Evolutionary conservation across 164 flowering plant species (phyloP), one percentile per base, ranked within the genome.

Genomic region (Tetracentron sinense): DNA sequence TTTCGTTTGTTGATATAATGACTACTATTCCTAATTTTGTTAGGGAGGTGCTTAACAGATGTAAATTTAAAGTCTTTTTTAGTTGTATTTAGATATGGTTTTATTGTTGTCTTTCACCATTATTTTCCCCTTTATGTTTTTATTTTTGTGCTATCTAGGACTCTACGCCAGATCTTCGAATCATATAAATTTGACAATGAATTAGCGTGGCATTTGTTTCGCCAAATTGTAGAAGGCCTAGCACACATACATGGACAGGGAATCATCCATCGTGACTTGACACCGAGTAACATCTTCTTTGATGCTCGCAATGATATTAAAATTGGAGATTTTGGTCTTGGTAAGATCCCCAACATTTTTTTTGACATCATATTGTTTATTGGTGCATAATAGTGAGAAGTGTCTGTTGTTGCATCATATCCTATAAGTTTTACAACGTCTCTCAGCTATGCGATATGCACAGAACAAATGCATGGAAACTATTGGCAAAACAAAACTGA

Each of bases 301-400:
- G 98, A 86, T 85, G 92, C 96, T 60, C 96, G 96, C 42, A 82
- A 79, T 79, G 98, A 94, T 69, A 80, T 94, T 56, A 94, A 94
- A 78, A 94, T 94, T 75, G 98, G 98, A 29, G 98, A 94, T 76
- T 94, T 94, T 77, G 98, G 98, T 69, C 92, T 94, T 54, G 98
- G 98, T 94, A 86, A 79, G 83, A 69, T 73, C 16, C n/a, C n/a
- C n/a, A n/a, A n/a, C n/a, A n/a, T n/a, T n/a, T n/a, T n/a, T n/a
- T n/a, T n/a, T n/a, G n/a, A n/a, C n/a, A n/a, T n/a, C n/a, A n/a
- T n/a, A n/a, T n/a, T n/a, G n/a, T n/a, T n/a, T n/a, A n/a, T n/a
- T n/a, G n/a, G n/a, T n/a, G n/a, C n/a, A n/a, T n/a, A n/a, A n/a
- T n/a, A n/a, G n/a, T n/a, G n/a, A n/a, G n/a, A n/a, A n/a, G n/a